These are phyloP conservation scores for Geotrichum candidum DNA, from an alignment of 1,139 yeast genomes.

Conservation along the genomic window DNA sequence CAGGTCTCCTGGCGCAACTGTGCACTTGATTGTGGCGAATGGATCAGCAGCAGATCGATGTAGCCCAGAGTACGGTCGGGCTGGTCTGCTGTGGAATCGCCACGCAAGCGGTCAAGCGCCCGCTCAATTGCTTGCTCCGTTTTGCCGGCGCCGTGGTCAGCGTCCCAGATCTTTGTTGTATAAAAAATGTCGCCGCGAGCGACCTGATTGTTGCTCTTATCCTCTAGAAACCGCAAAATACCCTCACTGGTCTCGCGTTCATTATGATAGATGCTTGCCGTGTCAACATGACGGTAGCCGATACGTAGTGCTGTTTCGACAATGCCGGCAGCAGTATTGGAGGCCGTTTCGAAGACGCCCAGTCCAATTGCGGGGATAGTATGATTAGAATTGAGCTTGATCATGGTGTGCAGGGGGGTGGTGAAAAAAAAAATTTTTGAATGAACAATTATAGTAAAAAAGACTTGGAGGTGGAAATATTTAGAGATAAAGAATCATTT, in stretches of 20 bases:
- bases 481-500: no score
- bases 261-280: conserved; percentile 54
- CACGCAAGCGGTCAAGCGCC: conserved; percentile 35
- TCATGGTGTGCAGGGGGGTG: not conserved
- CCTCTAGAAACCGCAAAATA: conserved; percentile 40
- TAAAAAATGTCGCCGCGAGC: conserved; percentile 51
- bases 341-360: conserved; percentile 50
- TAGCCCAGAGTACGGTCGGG: conserved; percentile 37
- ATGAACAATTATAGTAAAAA: no score
- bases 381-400: conserved; percentile 4
- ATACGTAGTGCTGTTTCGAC: conserved; percentile 49
- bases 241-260: conserved; percentile 51
- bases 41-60: conserved; percentile 43
- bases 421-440: not conserved
- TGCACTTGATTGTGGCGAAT: conserved; percentile 31
- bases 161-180: conserved; percentile 63
- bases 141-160: conserved; percentile 50
- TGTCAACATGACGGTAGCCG: conserved; percentile 69
- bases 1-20: conserved; percentile 36
- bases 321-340: conserved; percentile 37
- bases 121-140: conserved; percentile 50
- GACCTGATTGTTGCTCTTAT: conserved; percentile 29
- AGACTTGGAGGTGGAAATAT: no score
- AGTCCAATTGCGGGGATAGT: conserved; percentile 53
- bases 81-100: conserved; percentile 23